These are phyloP conservation scores for Colletotrichum sp. DNA, from an alignment of 2,329 filamentous ascomycete species.

Conservation along the genomic window DNA sequence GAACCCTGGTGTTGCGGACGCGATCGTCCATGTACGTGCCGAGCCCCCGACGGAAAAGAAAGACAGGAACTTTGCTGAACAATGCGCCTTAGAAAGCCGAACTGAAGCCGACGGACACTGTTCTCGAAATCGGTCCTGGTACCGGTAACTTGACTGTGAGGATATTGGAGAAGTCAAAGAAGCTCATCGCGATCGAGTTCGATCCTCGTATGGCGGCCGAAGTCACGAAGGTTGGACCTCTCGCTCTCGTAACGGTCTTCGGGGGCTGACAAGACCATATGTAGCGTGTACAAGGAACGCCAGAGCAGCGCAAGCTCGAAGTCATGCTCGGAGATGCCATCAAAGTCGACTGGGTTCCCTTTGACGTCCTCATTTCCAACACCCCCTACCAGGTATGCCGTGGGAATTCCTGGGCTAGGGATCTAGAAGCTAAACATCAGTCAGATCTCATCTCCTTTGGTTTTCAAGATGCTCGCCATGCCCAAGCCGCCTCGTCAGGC, in stretches of 20 bases:
- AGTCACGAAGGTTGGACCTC: conserved; percentile 71
- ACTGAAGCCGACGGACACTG: conserved; percentile 87
- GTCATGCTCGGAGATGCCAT: conserved; percentile 85
- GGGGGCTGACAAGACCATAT: conserved; percentile 71
- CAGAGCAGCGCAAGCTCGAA: conserved; percentile 82
- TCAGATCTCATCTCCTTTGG: conserved; percentile 87
- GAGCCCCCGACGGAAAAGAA: neutral
- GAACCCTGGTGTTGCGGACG: conserved; percentile 83
- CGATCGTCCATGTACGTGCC: conserved; percentile 51
- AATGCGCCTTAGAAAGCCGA: conserved; percentile 73
- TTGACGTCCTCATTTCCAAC: conserved; percentile 81
- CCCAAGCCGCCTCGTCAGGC: conserved; percentile 81
- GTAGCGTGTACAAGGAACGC: conserved; percentile 87
- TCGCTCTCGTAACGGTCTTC: neutral
- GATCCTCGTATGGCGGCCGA: conserved; percentile 97
- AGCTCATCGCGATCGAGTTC: conserved; percentile 83
- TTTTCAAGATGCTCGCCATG: conserved; percentile 86
- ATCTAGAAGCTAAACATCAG: neutral
- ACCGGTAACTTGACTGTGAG: conserved; percentile 89
- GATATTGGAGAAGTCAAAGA: conserved; percentile 87
- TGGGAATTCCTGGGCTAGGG: neutral
- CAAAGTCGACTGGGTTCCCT: conserved; percentile 56
- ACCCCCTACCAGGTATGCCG: conserved; percentile 64
- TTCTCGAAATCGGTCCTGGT: conserved; percentile 91
- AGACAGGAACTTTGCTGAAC: neutral